Evolutionary conservation across 345 rosid species (phyloP).

Genomic region (Fremontodendron californicum): DNA sequence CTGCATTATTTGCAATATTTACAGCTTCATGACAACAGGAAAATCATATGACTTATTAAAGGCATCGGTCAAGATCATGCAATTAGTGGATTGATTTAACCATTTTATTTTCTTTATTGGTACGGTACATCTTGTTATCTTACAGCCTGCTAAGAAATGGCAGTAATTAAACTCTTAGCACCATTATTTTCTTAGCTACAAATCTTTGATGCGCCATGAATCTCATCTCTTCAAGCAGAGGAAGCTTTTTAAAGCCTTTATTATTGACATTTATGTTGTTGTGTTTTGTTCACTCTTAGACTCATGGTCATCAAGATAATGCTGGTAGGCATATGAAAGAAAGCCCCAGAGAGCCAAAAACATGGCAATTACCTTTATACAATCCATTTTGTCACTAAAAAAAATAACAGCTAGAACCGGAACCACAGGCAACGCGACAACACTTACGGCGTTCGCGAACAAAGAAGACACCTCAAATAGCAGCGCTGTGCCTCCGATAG

Average conservation of each 20-base stretch:
- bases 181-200: not conserved
- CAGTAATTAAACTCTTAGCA: not conserved
- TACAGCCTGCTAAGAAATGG: no score
- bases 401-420: slow-evolving; percentile 51
- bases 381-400: slow-evolving; percentile 48
- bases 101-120: not conserved
- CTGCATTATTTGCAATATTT: slow-evolving; percentile 1
- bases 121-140: not conserved
- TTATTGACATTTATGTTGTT: not conserved
- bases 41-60: not conserved
- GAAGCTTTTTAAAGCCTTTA: slow-evolving; percentile 8
- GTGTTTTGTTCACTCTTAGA: slow-evolving; percentile 12
- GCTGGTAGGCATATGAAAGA: slow-evolving; percentile 52
- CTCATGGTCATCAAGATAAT: slow-evolving; percentile 39
- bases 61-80: not conserved
- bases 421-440: slow-evolving; percentile 49
- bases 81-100: not conserved
- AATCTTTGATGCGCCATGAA: not conserved
- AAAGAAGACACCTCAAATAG: slow-evolving; percentile 59
- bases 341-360: slow-evolving; percentile 60
- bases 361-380: slow-evolving; percentile 49
- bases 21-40: not conserved
- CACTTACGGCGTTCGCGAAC: slow-evolving; percentile 45
- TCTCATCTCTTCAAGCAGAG: not conserved
- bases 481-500: slow-evolving; percentile 44